Evolutionary conservation across 2,329 filamentous ascomycete genomes (phyloP).

Genomic region (Bertia moriformis): DNA sequence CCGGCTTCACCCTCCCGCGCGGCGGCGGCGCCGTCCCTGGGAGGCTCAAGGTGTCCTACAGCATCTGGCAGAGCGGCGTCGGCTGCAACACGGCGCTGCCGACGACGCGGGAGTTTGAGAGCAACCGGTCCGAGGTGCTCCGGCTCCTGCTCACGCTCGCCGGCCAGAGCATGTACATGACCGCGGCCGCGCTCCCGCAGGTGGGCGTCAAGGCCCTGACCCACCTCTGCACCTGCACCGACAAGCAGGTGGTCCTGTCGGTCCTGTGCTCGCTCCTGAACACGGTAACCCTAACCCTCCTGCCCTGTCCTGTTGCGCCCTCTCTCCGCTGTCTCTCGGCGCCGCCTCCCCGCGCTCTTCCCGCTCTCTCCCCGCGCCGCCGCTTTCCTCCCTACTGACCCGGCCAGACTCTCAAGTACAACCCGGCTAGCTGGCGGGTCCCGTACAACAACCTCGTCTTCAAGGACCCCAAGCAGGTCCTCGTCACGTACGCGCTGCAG

Average conservation of each 20-base stretch:
- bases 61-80: slow-evolving; percentile 96
- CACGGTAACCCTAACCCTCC: slow-evolving; percentile 53
- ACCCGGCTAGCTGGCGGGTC: slow-evolving; percentile 82
- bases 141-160: slow-evolving; percentile 72
- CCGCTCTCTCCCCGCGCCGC: too few species aligned
- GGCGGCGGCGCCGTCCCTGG: slow-evolving; percentile 55
- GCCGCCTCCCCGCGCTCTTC: background rate
- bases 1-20: slow-evolving; percentile 76
- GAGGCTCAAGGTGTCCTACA: slow-evolving; percentile 72
- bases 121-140: slow-evolving; percentile 78
- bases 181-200: slow-evolving; percentile 63
- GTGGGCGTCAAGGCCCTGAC: slow-evolving; percentile 73
- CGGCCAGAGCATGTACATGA: slow-evolving; percentile 87
- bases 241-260: slow-evolving; percentile 84
- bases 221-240: slow-evolving; percentile 72
- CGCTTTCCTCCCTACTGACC: too few species aligned
- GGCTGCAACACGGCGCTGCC: slow-evolving; percentile 82
- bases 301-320: too few species aligned
- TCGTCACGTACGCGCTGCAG: slow-evolving; percentile 85
- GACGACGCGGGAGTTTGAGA: slow-evolving; percentile 84
- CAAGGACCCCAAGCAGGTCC: slow-evolving; percentile 75
- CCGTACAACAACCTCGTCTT: slow-evolving; percentile 88
- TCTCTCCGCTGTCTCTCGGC: too few species aligned
- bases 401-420: slow-evolving; percentile 86
- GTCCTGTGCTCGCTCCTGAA: slow-evolving; percentile 86